Conservation (phyloP, 495 filamentous ascomycete genomes). For the Neurospora tetrasperma region DNA sequence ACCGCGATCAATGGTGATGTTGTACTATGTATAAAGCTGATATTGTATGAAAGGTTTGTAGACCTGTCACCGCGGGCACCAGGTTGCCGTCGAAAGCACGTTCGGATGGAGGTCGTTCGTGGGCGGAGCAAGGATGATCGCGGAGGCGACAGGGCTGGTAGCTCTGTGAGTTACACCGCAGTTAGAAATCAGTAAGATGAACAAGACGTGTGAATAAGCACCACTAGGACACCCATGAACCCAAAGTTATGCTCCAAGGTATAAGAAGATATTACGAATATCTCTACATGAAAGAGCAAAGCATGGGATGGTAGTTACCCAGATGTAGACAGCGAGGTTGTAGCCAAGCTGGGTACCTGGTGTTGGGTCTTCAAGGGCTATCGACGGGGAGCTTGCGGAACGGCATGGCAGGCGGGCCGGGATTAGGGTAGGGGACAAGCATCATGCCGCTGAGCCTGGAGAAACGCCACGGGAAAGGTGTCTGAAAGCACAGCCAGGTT, state of each 20-base stretch:
- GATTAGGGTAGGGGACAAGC: neutral
- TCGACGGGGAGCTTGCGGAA: neutral
- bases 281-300: neutral
- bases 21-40: neutral
- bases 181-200: conserved; percentile 10
- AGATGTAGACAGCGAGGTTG: neutral
- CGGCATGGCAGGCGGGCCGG: neutral
- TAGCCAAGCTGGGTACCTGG: neutral
- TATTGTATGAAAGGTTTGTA: neutral
- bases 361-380: neutral
- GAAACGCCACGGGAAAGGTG: neutral
- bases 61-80: neutral
- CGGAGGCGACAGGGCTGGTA: conserved; percentile 1
- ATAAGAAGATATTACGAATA: neutral
- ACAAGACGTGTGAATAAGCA: neutral
- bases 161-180: conserved; percentile 13
- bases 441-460: neutral
- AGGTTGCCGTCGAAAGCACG: neutral
- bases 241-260: neutral
- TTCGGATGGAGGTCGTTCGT: conserved; percentile 7
- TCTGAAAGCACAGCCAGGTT: neutral
- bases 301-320: neutral
- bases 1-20: neutral
- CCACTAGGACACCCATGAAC: neutral
- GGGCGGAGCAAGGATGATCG: conserved; percentile 11